These are phyloP conservation scores for Syzygium grande DNA, from an alignment of 345 rosid species.

Conservation along the genomic window DNA sequence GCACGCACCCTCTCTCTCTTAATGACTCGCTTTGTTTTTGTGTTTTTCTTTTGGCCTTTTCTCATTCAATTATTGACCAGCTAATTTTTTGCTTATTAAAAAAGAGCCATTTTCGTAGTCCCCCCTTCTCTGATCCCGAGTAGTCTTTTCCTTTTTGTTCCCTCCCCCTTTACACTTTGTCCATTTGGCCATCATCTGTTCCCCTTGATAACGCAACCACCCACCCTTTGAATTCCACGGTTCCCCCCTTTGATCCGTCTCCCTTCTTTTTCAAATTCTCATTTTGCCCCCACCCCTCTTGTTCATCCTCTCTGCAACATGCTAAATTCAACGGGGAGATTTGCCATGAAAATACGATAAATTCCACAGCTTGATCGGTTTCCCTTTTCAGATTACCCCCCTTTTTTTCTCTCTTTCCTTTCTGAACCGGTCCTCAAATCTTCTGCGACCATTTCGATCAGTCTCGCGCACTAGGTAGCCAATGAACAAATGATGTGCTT, in stretches of 20 bases:
- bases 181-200: constrained; percentile 7
- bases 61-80: constrained; percentile 23
- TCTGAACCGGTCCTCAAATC: neutral
- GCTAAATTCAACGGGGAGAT: neutral
- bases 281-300: neutral
- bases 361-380: neutral
- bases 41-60: neutral
- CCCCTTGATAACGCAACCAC: neutral
- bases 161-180: constrained; percentile 26
- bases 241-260: neutral
- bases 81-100: neutral
- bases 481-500: neutral
- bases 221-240: constrained; percentile 2
- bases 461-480: neutral
- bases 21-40: neutral
- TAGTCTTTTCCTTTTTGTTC: constrained; percentile 9
- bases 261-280: neutral
- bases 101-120: neutral
- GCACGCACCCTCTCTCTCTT: constrained; percentile 1
- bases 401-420: too few species aligned
- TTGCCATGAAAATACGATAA: neutral
- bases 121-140: constrained; percentile 52
- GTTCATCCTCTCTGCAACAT: neutral
- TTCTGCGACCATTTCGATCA: neutral
- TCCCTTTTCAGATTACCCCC: neutral